Base-by-base conservation (phyloP, 2,329 filamentous ascomycete species). In the Trichophyton equinum region DNA sequence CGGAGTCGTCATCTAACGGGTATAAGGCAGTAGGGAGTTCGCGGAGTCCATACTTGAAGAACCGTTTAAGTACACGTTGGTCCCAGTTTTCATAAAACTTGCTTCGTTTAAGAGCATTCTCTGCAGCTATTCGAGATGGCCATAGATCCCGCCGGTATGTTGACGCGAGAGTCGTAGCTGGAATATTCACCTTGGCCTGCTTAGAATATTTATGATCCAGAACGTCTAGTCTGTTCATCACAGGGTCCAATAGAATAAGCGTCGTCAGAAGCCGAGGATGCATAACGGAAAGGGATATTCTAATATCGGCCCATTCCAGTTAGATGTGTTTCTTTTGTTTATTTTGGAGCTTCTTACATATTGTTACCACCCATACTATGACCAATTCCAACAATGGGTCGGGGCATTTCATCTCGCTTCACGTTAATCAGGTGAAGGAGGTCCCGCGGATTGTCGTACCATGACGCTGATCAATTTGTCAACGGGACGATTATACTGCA, bases 51-150 rank as follows among this genome's bases (percentile, higher is more conserved):
- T 88, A 79, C 62, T 82, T 66, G 51, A 91, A 74, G 85, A 87
- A 92, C 36, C 80, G 78, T 9, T 91, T 83, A 0, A 96, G 78
- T 0, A 91, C 91, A 53, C 91, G 81, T 1, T 82, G 78, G 68
- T 97, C 89, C 92, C 92, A 97, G 9, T 81, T 67, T 64, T 84
- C 79, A 74, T 95, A 96, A 76, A 95, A 95, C 49, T 82, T 82
- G 68, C 80, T 87, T 60, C 81, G 81, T 58, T 76, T 74, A 74
- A 96, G 91, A 9, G 82, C 75, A 11, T 80, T 81, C 59, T 79
- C 80, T 20, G 92, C 92, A 1, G 79, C 86, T 57, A 78, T 75
- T 8, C 87, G 82, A 0, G 87, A 90, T 0, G 90, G 87, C 94
- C 92, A 97, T 61, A 82, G 68, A 66, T 96, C 91, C 49, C 89